These are phyloP conservation scores for Posidonia australis DNA, from an alignment of 106 monocot species.

Conservation along the genomic window DNA sequence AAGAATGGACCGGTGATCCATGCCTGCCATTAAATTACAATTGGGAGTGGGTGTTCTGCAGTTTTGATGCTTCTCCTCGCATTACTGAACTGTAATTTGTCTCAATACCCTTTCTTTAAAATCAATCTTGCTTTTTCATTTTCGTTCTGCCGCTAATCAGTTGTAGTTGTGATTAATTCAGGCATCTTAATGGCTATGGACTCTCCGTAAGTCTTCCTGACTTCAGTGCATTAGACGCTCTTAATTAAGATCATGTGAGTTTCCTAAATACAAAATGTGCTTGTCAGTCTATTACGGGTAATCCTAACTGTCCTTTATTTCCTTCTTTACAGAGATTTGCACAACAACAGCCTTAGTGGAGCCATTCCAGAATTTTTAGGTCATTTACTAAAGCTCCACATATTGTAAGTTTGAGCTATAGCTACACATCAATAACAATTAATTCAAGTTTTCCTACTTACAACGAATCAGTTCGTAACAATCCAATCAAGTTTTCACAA, in stretches of 20 bases:
- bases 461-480: too few relatives aligned
- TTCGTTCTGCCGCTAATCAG: not conserved
- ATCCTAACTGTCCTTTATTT: not conserved
- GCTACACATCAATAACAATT: too few relatives aligned
- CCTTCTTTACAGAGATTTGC: not conserved
- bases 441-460: too few relatives aligned
- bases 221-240: not conserved
- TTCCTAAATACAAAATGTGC: not conserved
- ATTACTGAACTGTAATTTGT: not conserved
- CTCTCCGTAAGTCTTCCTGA: not conserved
- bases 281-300: not conserved
- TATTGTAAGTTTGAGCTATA: too few relatives aligned
- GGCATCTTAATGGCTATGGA: not conserved
- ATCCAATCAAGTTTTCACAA: too few relatives aligned
- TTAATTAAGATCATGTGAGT: not conserved
- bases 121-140: not conserved
- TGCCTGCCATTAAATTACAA: slow-evolving; percentile 1
- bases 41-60: slow-evolving; percentile 2
- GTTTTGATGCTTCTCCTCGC: not conserved
- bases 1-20: slow-evolving; percentile 3
- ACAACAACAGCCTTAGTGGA: slow-evolving; percentile 1
- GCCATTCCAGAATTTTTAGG: not conserved
- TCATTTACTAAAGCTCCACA: too few relatives aligned
- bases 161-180: not conserved
- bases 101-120: not conserved